phyloP scores from a whole-genome alignment of 1,139 yeast genomes.

The Geotrichum siamense region DNA sequence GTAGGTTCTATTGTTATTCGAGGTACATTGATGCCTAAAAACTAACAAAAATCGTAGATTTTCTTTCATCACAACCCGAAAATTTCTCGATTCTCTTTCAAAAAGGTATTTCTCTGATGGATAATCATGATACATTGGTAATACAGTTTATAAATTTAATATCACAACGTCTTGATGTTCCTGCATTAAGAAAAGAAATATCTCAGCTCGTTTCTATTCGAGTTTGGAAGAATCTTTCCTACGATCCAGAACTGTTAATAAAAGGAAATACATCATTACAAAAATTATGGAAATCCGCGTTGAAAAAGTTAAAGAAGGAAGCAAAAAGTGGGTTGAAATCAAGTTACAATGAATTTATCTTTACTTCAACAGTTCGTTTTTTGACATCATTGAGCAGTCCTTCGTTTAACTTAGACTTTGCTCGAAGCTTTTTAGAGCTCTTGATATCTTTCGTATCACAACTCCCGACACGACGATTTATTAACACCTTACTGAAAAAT shows the following conservation, averaged over 20 bases:
- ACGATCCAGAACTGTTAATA: slow-evolving; percentile 17
- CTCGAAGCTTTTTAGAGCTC: slow-evolving; percentile 26
- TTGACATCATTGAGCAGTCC: slow-evolving; percentile 11
- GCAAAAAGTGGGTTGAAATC: neutral
- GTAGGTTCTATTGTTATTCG: neutral
- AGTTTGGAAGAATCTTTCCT: slow-evolving; percentile 34
- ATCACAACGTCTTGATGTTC: slow-evolving; percentile 25
- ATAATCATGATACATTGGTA: slow-evolving; percentile 18
- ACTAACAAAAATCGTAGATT: slow-evolving; percentile 8
- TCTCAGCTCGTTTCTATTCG: slow-evolving; percentile 39
- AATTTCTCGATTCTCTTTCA: slow-evolving; percentile 27
- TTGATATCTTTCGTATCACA: slow-evolving; percentile 37
- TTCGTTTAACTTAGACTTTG: slow-evolving; percentile 3
- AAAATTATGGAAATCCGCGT: slow-evolving; percentile 28
- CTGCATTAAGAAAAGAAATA: slow-evolving; percentile 27
- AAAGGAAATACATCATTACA: slow-evolving; percentile 21
- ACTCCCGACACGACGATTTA: slow-evolving; percentile 39
- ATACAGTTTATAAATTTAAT: slow-evolving; percentile 27
- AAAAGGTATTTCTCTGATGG: slow-evolving; percentile 26
- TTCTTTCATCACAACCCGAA: slow-evolving; percentile 21
- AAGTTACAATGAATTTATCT: neutral
- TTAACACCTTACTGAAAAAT: slow-evolving; percentile 34
- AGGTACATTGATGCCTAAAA: neutral
- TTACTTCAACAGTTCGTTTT: slow-evolving; percentile 10
- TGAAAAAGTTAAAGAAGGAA: slow-evolving; percentile 21